Base-by-base conservation (phyloP, 2,329 filamentous ascomycete genomes). In the Ophiosphaerella korrae region DNA sequence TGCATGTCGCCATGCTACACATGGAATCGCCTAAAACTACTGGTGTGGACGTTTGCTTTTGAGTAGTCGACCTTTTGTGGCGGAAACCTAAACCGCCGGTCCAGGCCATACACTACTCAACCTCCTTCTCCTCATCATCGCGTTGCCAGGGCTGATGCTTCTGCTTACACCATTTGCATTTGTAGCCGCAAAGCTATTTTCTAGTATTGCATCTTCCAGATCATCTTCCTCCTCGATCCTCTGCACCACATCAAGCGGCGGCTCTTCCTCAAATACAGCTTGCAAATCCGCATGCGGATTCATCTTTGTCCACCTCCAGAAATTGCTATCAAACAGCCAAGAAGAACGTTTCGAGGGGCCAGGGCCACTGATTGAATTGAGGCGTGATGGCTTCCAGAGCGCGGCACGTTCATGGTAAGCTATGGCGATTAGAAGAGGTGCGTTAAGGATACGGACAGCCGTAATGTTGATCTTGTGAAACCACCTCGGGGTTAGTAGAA, bases 381-480 rank as follows among this genome's bases (percentile, higher is more conserved):
- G 61, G 26, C 70, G 68, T 24, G 67, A 66, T 26, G 75, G 73
- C 83, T 76, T 77, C 88, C 88, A 90, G 13, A 92, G 80, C 8
- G 84, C 77, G 5, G 83, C 82, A 43, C 90, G 84, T 72, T 95
- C 90, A 55, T 86, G 82, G 16, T 86, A 74, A 14, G 86, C 84
- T 53, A 95, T 88, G 52, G 88, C 62, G 3, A 93, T 79, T 1
- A 95, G 79, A 5, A 92, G 77, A 0, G 90, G 90, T 2, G 89
- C 79, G 71, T 94, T 94, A 63, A 92, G 81, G 7, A 86, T 75
- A 33, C 89, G 85, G 18, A 94, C 87, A 8, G 84, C 83, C 50
- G 86, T 84, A 50, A 95, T 89, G 68, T 95, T 92, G 64, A 93
- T 88, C 74, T 93, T 94, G 78, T 95, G 90, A 68, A 94, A 94